Evolutionary conservation across 2,329 filamentous ascomycete genomes (phyloP), one percentile per base, ranked within the genome.

Genomic region (Trichoderma sp.): DNA sequence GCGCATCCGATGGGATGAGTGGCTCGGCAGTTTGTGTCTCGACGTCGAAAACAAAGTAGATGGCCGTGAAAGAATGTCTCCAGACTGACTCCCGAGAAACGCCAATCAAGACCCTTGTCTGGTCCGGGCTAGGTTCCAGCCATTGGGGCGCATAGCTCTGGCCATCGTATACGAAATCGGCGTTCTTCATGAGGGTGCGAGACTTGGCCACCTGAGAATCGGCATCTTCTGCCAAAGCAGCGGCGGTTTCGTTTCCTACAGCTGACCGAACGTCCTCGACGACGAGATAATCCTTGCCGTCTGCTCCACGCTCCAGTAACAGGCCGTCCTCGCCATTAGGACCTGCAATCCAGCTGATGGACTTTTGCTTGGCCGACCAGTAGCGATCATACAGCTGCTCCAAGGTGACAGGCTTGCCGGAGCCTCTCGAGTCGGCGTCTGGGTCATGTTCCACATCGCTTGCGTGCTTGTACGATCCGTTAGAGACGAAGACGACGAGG

Each of bases 11-110:
- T 0, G 94, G 93, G 78, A 98, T 91, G 71, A 99, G 86, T 1
- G 97, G 91, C 83, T 97, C 89, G 1, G 89, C 93, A 1, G 85
- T 89, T 82, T 98, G 95, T 1, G 91, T 92, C 38, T 90, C 91
- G 31, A 99, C 97, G 81, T 99, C 94, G 78, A 98, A 93, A 76
- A 99, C 92, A 91, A 94, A 99, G 86, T 98, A 99, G 31, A 89
- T 87, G 0, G 93, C 96, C 11, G 92, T 95, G 81, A 91, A 95
- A 0, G 96, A 98, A 83, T 98, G 93, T 78, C 97, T 92, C 93
- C 95, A 99, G 80, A 97, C 95, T 80, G 90, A 91, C 83, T 94
- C 85, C 27, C 87, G 82, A 71, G 95, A 87, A 9, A 95, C 94
- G 67, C 92, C 89, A n/a, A 98, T 86, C 69, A 99, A 88, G 3